These are phyloP conservation scores for Fusarium musae DNA, from an alignment of 2,329 filamentous ascomycete species.

Conservation along the genomic window DNA sequence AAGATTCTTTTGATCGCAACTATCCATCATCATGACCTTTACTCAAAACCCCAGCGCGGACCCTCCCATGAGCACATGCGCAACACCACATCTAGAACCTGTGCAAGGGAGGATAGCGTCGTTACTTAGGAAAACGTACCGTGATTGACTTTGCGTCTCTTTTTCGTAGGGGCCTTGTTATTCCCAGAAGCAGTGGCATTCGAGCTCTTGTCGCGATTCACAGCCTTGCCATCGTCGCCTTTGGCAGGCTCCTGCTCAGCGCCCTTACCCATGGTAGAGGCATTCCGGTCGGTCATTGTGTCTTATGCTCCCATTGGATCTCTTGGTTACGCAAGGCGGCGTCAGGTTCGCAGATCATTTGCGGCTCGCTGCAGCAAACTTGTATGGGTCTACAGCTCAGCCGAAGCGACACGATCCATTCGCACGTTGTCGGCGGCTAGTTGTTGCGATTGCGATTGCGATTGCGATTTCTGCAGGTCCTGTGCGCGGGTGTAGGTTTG, in stretches of 20 bases:
- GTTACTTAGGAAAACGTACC: slow-evolving; percentile 65
- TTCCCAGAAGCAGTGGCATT: slow-evolving; percentile 40
- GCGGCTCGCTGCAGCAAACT: slow-evolving; percentile 46
- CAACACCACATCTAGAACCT: background rate
- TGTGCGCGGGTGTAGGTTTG: slow-evolving; percentile 31
- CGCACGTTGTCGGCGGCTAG: slow-evolving; percentile 34
- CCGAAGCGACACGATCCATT: slow-evolving; percentile 41
- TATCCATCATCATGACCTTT: slow-evolving; percentile 20
- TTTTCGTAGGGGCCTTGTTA: slow-evolving; percentile 78
- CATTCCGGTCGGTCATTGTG: slow-evolving; percentile 50
- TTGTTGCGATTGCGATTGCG: slow-evolving; percentile 35
- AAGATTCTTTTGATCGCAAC: slow-evolving; percentile 22
- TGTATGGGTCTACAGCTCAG: slow-evolving; percentile 40
- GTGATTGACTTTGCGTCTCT: slow-evolving; percentile 90
- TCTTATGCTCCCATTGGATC: slow-evolving; percentile 49
- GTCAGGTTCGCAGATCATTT: slow-evolving; percentile 47
- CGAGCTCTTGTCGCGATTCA: slow-evolving; percentile 45
- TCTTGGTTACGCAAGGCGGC: slow-evolving; percentile 48
- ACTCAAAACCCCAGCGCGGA: slow-evolving; percentile 10
- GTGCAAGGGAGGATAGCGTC: background rate
- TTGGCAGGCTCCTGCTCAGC: slow-evolving; percentile 43
- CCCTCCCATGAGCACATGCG: slow-evolving; percentile 7
- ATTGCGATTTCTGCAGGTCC: slow-evolving; percentile 16
- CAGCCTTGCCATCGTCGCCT: slow-evolving; percentile 45
- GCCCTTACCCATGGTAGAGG: slow-evolving; percentile 48